Conservation (phyloP, 768 basidiomycete species). For the Amanita brunnescens region DNA sequence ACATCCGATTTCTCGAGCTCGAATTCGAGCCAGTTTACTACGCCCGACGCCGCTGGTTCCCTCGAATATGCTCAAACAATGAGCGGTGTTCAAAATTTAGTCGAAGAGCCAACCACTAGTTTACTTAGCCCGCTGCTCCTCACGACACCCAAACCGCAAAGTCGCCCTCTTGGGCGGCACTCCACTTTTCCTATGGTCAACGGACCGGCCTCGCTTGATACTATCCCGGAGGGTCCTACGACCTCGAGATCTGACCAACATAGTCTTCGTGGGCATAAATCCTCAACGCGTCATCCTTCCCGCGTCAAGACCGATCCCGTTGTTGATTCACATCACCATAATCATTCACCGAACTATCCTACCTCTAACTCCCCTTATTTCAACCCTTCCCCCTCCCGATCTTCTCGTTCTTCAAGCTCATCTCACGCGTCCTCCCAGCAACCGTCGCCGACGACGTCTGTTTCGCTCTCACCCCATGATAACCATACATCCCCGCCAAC, state of each 20-base stretch:
- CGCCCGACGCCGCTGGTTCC: background rate
- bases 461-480: conserved; percentile 13
- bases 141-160: conserved; percentile 9
- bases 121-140: conserved; percentile 15
- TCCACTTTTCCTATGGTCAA: conserved; percentile 25
- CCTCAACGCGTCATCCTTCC: background rate
- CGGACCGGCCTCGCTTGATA: conserved; percentile 23
- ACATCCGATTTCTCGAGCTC: conserved; percentile 10
- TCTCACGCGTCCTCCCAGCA: conserved; percentile 12
- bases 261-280: conserved; percentile 4
- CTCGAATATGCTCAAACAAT: background rate
- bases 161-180: conserved; percentile 18
- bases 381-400: conserved; percentile 11
- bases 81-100: conserved; percentile 21
- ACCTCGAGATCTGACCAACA: background rate
- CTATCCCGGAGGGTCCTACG: conserved; percentile 27
- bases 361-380: conserved; percentile 5
- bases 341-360: conserved; percentile 4
- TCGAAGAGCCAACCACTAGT: conserved; percentile 37
- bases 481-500: conserved; percentile 10
- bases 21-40: background rate
- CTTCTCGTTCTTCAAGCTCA: conserved; percentile 9
- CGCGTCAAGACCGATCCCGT: conserved; percentile 7
- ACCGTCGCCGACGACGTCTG: conserved; percentile 8
- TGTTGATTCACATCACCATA: conserved; percentile 1